These are phyloP conservation scores for Allantophomopsis cytisporea DNA, from an alignment of 2,329 filamentous ascomycete species.

Conservation along the genomic window DNA sequence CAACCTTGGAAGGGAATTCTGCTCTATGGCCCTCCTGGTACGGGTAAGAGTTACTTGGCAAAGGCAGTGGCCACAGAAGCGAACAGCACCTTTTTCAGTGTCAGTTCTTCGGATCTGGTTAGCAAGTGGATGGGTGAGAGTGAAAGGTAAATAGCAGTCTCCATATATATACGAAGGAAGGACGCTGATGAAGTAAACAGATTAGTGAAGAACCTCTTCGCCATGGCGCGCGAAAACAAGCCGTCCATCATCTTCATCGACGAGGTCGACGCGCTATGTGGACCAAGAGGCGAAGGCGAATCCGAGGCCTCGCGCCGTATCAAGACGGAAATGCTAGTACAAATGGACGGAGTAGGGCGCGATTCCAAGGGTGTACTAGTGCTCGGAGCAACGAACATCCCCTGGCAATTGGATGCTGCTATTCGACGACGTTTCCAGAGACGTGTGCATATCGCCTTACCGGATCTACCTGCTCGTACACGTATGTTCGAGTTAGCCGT, in stretches of 20 bases:
- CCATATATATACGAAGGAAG: no score
- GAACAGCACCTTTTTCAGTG: slow-evolving; percentile 98
- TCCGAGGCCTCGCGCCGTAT: slow-evolving; percentile 94
- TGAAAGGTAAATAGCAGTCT: slow-evolving; percentile 56
- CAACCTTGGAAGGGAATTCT: slow-evolving; percentile 98
- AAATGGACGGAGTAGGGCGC: slow-evolving; percentile 98
- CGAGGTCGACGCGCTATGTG: slow-evolving; percentile 92
- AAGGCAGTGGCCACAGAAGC: slow-evolving; percentile 97
- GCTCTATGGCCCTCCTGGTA: slow-evolving; percentile 90
- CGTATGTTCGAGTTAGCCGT: slow-evolving; percentile 88
- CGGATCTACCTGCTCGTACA: slow-evolving; percentile 74
- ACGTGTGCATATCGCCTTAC: slow-evolving; percentile 87
- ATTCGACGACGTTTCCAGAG: slow-evolving; percentile 94
- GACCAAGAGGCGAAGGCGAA: slow-evolving; percentile 85
- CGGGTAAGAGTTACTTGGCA: slow-evolving; percentile 93
- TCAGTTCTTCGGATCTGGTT: slow-evolving; percentile 91
- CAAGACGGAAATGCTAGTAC: slow-evolving; percentile 95
- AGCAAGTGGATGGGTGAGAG: slow-evolving; percentile 99
- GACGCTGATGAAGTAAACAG: not conserved
- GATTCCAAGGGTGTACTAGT: slow-evolving; percentile 91
- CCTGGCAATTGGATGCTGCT: slow-evolving; percentile 94
- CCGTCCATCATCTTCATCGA: slow-evolving; percentile 98
- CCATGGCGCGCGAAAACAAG: slow-evolving; percentile 95
- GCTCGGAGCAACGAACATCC: slow-evolving; percentile 93
- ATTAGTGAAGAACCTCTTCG: slow-evolving; percentile 91